Evolutionary conservation across 106 monocot genomes (phyloP), one percentile per base, ranked within the genome.

Genomic region (Amphibolis antarctica): DNA sequence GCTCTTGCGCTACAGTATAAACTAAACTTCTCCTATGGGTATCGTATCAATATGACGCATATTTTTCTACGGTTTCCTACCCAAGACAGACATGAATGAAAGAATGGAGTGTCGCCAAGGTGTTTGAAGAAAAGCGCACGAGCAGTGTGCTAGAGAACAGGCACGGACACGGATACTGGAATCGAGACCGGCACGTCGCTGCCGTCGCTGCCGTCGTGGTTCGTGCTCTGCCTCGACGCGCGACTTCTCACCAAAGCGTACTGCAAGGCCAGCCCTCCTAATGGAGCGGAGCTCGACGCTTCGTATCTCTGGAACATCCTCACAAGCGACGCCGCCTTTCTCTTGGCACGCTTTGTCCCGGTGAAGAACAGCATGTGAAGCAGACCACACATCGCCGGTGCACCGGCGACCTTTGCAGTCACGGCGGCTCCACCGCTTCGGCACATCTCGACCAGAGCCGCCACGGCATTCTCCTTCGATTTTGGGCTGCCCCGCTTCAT

Each of bases 401-500:
- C 69, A 48, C 46, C 66, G 0, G 75, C 85, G 19, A 85, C 78
- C 46, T 45, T 75, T 46, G 63, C 65, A 1, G 76, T 81, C 67
- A 80, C 36, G 0, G 31, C 52, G 4, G 24, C 21, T 3, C 78
- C 85, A 12, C 81, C 81, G 4, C 69, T 75, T 13, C 63, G 63
- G 45, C 72, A 85, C 52, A 85, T 57, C 78, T 78, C 78, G 2
- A 78, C 67, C 54, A 85, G 50, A 0, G 75, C 80, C 1, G 81
- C 70, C 0, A 85, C 74, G 0, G 80, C 80, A n/a, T 85, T 85
- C 81, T 85, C 85, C 72, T 81, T 85, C 11, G 59, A 78, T 23
- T 67, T 81, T 10, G 81, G 73, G 25, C 69, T 75, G 17, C 85
- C 85, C 36, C 73, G 53, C 61, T 78, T 69, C 83, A 90, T 86